Base-by-base conservation (phyloP, 441 rosid species). In the Croton setiger region DNA sequence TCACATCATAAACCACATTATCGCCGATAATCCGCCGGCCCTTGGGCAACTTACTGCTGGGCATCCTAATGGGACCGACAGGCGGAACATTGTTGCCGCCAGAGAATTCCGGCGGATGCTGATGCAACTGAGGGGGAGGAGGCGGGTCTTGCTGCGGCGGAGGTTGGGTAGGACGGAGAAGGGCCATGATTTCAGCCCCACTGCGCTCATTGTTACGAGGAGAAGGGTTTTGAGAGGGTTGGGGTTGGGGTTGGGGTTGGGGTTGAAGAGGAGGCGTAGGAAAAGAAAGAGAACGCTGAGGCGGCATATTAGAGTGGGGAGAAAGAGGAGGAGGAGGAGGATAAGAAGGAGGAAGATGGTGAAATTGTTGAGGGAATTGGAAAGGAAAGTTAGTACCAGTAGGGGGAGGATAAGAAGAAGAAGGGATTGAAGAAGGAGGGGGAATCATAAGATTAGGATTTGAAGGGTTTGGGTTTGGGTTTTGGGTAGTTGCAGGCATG, bases 111-210 rank as follows among this genome's bases (percentile, higher is more conserved):
- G 14, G 47, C 4, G 65, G 70, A 36, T 17, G 72, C 2, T 62
- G 78, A 8, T 31, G 67, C 49, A 61, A 80, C 21, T 49, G 72
- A 55, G 15, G 63, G 5, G 72, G 63, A 5, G 72, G 73, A 37
- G 74, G 72, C 15, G 52, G 44, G 0, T 63, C 61, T 1, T 70
- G 75, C 36, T 74, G 72, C 35, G 75, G 72, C 1, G 74, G 75
- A 11, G 60, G 48, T 27, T 27, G 31, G 0, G 74, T 72, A 35
- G 81, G 71, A 73, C 75, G 73, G 69, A 92, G 79, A 21, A 92
- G 90, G 65, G 94, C 93, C 70, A 88, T 88, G 74, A 90, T 81
- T 12, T 86, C 90, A 63, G 87, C 83, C 13, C 98, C 91, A 39
- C 65, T 47, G 6, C 64, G 69, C 7, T 74, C 72, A 5, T 85